These are phyloP conservation scores for Paxillus rubicundulus DNA, from an alignment of 768 basidiomycete species.

Conservation along the genomic window DNA sequence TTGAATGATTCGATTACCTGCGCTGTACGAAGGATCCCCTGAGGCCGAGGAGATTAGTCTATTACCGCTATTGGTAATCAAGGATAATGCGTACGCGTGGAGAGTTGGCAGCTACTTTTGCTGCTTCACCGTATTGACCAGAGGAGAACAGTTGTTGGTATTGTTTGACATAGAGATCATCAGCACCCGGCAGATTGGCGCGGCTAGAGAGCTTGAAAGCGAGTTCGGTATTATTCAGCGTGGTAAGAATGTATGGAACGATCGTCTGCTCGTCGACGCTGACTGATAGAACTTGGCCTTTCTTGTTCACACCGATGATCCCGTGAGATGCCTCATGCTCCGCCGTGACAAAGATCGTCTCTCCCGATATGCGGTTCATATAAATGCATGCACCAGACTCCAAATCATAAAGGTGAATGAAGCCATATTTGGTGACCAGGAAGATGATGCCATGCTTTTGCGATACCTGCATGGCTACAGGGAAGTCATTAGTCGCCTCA, in stretches of 20 bases:
- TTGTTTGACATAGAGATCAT: conserved; percentile 93
- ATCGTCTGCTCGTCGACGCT: conserved; percentile 95
- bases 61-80: background rate
- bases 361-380: conserved; percentile 99
- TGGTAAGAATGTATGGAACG: conserved; percentile 90
- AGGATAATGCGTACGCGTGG: conserved; percentile 60
- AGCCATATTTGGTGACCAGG: conserved; percentile 97
- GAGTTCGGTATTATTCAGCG: conserved; percentile 94
- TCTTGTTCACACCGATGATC: conserved; percentile 99
- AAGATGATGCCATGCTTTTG: conserved; percentile 96
- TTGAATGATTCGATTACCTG: conserved; percentile 99
- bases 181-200: conserved; percentile 94
- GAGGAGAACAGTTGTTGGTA: conserved; percentile 88
- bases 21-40: conserved; percentile 93
- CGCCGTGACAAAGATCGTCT: conserved; percentile 98
- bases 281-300: conserved; percentile 96
- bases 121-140: conserved; percentile 90
- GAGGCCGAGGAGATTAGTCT: conserved; percentile 9
- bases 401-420: conserved; percentile 98
- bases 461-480: conserved; percentile 99
- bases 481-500: conserved; percentile 97
- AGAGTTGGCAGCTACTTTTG: conserved; percentile 97
- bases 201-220: conserved; percentile 98
- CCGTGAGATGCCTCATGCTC: conserved; percentile 93
- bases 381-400: conserved; percentile 97